Evolutionary conservation across 192 early-diverging fungal genomes (phyloP), one percentile per base, ranked within the genome.

Genomic region (Geranomyces michiganensis): DNA sequence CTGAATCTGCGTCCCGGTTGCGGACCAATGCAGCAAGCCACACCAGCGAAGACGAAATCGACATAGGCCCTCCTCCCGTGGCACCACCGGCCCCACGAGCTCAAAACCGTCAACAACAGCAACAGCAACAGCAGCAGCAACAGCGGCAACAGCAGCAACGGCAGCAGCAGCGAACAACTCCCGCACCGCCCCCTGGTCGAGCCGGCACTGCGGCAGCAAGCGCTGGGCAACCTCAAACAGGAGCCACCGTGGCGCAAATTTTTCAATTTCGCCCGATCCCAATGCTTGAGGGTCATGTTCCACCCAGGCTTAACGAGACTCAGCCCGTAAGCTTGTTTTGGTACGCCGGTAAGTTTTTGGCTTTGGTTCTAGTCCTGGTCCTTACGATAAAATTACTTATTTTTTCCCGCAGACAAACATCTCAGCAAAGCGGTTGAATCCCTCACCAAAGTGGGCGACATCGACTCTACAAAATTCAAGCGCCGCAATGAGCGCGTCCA

Each of bases 401-500:
- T 1, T 10, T 41, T 1, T 63, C 3, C 56, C 19, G 14, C 51
- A 81, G 80, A 82, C 43, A 56, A 79, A 61, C 53, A 74, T 49
- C 69, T 82, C 14, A 19, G 51, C 31, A 68, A 72, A 26, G 45
- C 68, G 22, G 61, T 82, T 3, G 32, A 27, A n/a, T 24, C 69
- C 15, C 75, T 82, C 1, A 36, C 62, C 19, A 69, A 77, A 65
- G 47, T 74, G 30, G 8, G 32, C 13, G 65, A 64, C 47, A 33
- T 62, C 17, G 55, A 62, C 22, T 61, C 74, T 15, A 73, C 74
- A 10, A 24, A 30, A 26, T 79, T 78, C 62, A 65, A 60, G 9
- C 44, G 56, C n/a, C 61, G 67, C 21, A 74, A 48, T 53, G 87
- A 86, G 61, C 76, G 82, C n/a, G 86, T 90, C 9, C 89, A 90